Conservation (phyloP, 2,329 filamentous ascomycete species). For the Phoma sp. region DNA sequence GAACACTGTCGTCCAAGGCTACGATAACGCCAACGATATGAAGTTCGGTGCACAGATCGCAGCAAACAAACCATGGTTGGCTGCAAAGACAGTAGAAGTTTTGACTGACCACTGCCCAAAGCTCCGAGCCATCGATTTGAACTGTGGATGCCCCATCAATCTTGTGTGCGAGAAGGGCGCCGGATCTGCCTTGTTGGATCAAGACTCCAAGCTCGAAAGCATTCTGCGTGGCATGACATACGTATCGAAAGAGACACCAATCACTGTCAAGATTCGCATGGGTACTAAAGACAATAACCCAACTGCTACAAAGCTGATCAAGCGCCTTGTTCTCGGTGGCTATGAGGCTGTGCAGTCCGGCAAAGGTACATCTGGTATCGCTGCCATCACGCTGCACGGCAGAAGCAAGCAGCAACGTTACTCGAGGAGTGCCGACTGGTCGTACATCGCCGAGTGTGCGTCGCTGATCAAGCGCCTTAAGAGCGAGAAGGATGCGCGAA, state of each 20-base stretch:
- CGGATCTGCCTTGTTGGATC: slow-evolving; percentile 90
- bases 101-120: slow-evolving; percentile 78
- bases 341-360: slow-evolving; percentile 69
- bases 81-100: slow-evolving; percentile 84
- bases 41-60: slow-evolving; percentile 94
- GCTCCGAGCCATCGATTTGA: slow-evolving; percentile 89
- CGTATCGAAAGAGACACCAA: slow-evolving; percentile 86
- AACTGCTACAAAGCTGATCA: slow-evolving; percentile 79
- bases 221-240: slow-evolving; percentile 96
- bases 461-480: slow-evolving; percentile 83
- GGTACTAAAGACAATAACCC: slow-evolving; percentile 82
- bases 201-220: slow-evolving; percentile 85
- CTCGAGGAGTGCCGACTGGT: slow-evolving; percentile 90
- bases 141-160: slow-evolving; percentile 97
- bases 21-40: slow-evolving; percentile 81
- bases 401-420: slow-evolving; percentile 94
- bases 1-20: slow-evolving; percentile 69
- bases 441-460: slow-evolving; percentile 89
- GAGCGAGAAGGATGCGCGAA: slow-evolving; percentile 66
- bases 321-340: slow-evolving; percentile 81
- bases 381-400: slow-evolving; percentile 94
- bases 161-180: slow-evolving; percentile 87
- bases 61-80: slow-evolving; percentile 89
- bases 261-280: slow-evolving; percentile 93
- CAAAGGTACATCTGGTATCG: slow-evolving; percentile 73